Percentiles rank a stretch among this genome's conserved stretches.
Conservation (phyloP, 192 early-diverging fungal genomes). For the Kappamyces sp. region DNA sequence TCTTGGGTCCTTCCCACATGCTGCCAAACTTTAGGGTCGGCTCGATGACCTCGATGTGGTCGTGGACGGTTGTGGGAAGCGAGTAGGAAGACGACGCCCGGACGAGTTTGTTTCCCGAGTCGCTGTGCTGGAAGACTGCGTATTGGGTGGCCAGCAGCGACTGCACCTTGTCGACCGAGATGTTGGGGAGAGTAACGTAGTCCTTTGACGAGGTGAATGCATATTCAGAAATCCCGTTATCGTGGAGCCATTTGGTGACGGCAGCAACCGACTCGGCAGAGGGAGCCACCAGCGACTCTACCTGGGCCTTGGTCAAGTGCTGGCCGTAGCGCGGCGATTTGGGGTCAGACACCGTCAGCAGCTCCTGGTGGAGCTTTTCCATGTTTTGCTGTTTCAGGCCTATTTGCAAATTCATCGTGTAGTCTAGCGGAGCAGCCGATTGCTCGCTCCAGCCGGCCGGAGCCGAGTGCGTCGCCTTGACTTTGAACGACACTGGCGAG, state of each 20-base stretch:
- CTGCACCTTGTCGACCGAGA: constrained; percentile 10
- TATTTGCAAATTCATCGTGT: constrained; percentile 12
- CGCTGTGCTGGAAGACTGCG: constrained; percentile 3
- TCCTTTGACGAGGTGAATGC: constrained; percentile 3
- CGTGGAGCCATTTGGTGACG: constrained; percentile 10
- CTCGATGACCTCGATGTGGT: constrained; percentile 8
- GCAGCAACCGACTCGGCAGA: constrained; percentile 5
- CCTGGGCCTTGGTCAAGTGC: constrained; percentile 10
- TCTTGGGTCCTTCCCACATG: background rate
- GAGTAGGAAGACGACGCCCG: background rate
- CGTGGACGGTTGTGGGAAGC: constrained; percentile 1
- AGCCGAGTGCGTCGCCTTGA: too few species aligned
- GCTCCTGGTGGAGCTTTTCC: background rate
- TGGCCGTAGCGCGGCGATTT: constrained; percentile 4
- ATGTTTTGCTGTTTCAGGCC: constrained; percentile 16
- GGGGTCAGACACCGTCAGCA: constrained; percentile 10
- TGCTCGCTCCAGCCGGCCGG: too few species aligned
- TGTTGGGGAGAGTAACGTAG: background rate
- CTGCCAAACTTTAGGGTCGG: constrained; percentile 3
- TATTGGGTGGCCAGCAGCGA: constrained; percentile 13
- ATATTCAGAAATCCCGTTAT: background rate
- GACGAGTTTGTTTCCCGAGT: background rate
- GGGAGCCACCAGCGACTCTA: background rate
- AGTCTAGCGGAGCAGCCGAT: background rate
- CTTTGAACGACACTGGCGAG: too few species aligned